These are phyloP conservation scores for Colletotrichum chlorophyti DNA, from an alignment of 2,329 filamentous ascomycete species.

Conservation along the genomic window DNA sequence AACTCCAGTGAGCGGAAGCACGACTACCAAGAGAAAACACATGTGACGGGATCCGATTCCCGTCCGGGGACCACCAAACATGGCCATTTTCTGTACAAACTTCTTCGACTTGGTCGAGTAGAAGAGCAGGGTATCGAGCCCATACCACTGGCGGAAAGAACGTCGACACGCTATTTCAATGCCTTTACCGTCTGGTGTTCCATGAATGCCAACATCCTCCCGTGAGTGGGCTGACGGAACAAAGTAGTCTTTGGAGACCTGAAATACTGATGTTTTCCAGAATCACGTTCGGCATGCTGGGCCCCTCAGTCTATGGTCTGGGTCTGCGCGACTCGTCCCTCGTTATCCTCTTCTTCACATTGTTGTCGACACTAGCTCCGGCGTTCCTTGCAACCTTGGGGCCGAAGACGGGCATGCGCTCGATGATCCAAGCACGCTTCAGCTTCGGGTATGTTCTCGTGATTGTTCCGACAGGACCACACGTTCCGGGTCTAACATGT, in stretches of 20 bases:
- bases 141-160: slow-evolving; percentile 48
- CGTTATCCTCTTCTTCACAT: slow-evolving; percentile 68
- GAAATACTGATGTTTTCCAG: slow-evolving; percentile 37
- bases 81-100: background rate
- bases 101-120: slow-evolving; percentile 37
- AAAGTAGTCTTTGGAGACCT: no score
- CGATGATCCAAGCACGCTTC: slow-evolving; percentile 70
- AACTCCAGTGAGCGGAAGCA: background rate
- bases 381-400: slow-evolving; percentile 65
- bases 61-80: background rate
- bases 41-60: background rate
- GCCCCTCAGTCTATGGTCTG: slow-evolving; percentile 61
- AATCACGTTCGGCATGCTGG: slow-evolving; percentile 70
- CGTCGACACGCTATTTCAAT: slow-evolving; percentile 47
- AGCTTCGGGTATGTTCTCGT: slow-evolving; percentile 58
- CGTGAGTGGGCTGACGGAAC: no score
- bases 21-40: background rate
- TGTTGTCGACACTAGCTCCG: slow-evolving; percentile 59
- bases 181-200: slow-evolving; percentile 57
- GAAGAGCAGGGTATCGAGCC: slow-evolving; percentile 53
- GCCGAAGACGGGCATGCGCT: slow-evolving; percentile 68
- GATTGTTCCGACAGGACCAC: no score
- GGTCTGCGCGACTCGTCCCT: slow-evolving; percentile 62
- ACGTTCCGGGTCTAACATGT: slow-evolving; percentile 8
- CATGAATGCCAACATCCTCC: slow-evolving; percentile 55